Base-by-base conservation (phyloP, 768 basidiomycete genomes). In the Psilocybe cyanescens region DNA sequence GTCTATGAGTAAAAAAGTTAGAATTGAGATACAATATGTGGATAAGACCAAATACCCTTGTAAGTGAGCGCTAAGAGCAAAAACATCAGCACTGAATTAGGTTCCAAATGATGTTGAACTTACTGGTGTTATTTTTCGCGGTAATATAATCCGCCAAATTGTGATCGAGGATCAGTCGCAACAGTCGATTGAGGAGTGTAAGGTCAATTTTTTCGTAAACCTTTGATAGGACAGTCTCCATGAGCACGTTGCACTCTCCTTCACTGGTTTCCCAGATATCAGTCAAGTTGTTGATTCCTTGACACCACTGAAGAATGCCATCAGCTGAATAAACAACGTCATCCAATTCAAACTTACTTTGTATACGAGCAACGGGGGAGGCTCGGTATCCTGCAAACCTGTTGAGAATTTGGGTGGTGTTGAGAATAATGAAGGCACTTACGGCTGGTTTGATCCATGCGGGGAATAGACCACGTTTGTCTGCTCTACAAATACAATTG, bases 181-280 rank as follows among this genome's bases (percentile, higher is more conserved):
- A 84, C 3, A 99, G 83, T 68, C 97, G 93, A 75, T 99, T 97
- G 69, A 99, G 86, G 44, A 99, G 80, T 0, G 97, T 99, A 67
- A 99, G 74, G 71, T 99, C 97, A 66, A 99, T 92, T 86, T 99
- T 99, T 83, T 99, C 97, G 74, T 99, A 99, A 17, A 98, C 97
- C 77, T 97, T 95, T 31, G 94, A 95, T 41, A 97, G 83, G 5
- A 97, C 94, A 0, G 97, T 99, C 80, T 99, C 97, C 96, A 99
- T 98, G 80, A 99, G 83, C 47, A 99, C 97, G 68, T 94, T 92
- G 76, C 95, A 98, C 78, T 99, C 97, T 64, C 97, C 97, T 69
- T 99, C 96, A 61, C 88, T 86, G 0, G 96, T 99, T 78, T 99
- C 97, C 97, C 97, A 99, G 44, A 99, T 88, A 61, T 99, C 97